Base-by-base conservation (phyloP, 768 basidiomycete genomes). In the Imleria badia region DNA sequence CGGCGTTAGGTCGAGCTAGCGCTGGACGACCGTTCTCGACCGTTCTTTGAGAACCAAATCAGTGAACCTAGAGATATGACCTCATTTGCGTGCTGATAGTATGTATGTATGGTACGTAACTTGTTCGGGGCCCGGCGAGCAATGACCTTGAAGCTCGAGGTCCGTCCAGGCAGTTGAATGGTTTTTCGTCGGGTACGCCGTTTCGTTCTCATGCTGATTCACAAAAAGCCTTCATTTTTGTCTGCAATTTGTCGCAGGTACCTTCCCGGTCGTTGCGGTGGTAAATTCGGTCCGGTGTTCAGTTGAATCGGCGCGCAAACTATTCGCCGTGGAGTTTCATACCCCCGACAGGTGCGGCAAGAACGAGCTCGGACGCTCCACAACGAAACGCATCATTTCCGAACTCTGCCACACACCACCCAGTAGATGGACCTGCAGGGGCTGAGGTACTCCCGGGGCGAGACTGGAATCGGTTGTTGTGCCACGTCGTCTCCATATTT, bases 131-230 rank as follows among this genome's bases (percentile, higher is more conserved):
- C 19, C 33, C 33, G 26, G 26, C 26, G 47, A 57, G 44, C 36
- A 20, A 44, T n/a, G 26, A 35, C 5, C 46, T 39, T 15, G 17
- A 6, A 7, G 22, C 15, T 31, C 5, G 34, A 42, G 42, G 39
- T 44, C 30, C 51, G 17, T 20, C 30, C 48, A 38, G 42, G 47
- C 6, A 39, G 45, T 59, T 45, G 19, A 59, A 38, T 19, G 52
- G 35, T n/a, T 26, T 48, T 54, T n/a, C 55, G 38, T 58, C 55
- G 45, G 59, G 22, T 14, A 30, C 6, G 6, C 41, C 22, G 22
- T 11, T 26, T 31, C 22, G 47, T 51, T 64, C 48, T 51, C 58
- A 48, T 48, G 36, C 33, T 42, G 56, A 59, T 49, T 23, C 42
- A 11, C 33, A 9, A 34, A 39, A 29, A 5, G 22, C 6, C 22